Base-by-base conservation (phyloP, 2,329 filamentous ascomycete species). In the Ophiostoma sp. region DNA sequence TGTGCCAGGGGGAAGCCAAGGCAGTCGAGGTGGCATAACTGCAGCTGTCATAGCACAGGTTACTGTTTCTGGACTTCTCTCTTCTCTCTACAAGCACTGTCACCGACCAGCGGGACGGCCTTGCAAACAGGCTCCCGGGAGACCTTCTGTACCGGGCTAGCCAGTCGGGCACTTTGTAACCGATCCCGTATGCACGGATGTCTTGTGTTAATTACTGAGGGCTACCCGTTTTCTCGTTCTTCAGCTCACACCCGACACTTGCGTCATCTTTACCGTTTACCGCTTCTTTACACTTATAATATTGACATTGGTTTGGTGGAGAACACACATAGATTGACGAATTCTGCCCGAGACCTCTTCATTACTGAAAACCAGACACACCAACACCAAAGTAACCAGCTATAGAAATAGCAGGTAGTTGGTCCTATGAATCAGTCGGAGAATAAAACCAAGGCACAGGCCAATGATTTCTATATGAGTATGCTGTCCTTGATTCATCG, bases 1-100 rank as follows among this genome's bases (percentile, higher is more conserved):
- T 69, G 68, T 69, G 44, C 44, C 33, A 66, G 39, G 68, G 41
- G 36, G 60, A 15, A 17, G 54, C 36, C 66, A 35, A 62, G 17
- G 20, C 67, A 48, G 44, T n/a, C 44, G 17, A 48, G 17, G 20
- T 48, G 44, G 44, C 44, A n/a, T 48, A 48, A 48, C 17, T 35
- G 13, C 11, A 23, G 52, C 52, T 57, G 52, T 27, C 52, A 57
- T 31, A 27, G 52, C 52, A 57, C 52, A 48, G 44, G 17, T 8
- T 48, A 48, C 44, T 48, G 20, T 5, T n/a, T 48, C 44, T 48
- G 20, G 17, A 48, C 20, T 48, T 8, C 17, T 20, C 39, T 41
- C 35, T 36, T 36, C 39, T 41, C 13, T 3, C 17, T n/a, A n/a
- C 44, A 48, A 48, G 20, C 44, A 48, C 44, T 48, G 17, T 0